Evolutionary conservation across 805 yeast species (phyloP), one percentile per base, ranked within the genome.

Genomic region (Myxozyma neglecta): DNA sequence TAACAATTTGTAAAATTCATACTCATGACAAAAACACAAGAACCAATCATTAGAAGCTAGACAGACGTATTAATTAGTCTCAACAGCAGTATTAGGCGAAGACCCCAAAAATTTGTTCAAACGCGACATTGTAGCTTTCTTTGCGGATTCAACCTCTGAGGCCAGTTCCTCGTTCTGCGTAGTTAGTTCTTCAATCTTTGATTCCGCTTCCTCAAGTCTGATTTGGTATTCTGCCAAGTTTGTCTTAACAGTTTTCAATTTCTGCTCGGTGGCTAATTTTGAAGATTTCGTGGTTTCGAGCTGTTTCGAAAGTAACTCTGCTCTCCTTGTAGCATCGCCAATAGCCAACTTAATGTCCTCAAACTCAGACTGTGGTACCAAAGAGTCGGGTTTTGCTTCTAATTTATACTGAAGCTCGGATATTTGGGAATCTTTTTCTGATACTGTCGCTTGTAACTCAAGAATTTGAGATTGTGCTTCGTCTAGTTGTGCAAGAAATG

Each of bases 381-480:
- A 16, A 34, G 36, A 49, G 18, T 39, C 42, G 3, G 42, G 9
- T 7, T 24, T 11, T 51, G 36, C 46, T 5, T 46, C 46, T 8
- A 24, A 10, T 34, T 56, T 42, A 8, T 11, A 24, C 35, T 48
- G 37, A 16, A 56, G 40, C 6, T 48, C 39, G 4, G 37, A 7
- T 14, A 39, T 20, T 6, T 57, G 60, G 1, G 29, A 32, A 13
- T 56, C 51, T 6, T 44, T 44, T 14, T 37, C 57, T 40, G 63
- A 64, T 11, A 67, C 50, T 37, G 63, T 57, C 11, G 53, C 24
- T 45, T 59, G 60, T 14, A 69, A 58, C 40, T 68, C 70, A 13
- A 14, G 24, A 18, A 24, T 43, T 6, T 44, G 50, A 9, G 50
- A 14, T 11, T 35, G 57, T 14, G 47, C 29, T 8, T 40, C 29